Evolutionary conservation across 257 asterid genomes (phyloP).

Genomic region (Verbena officinalis): DNA sequence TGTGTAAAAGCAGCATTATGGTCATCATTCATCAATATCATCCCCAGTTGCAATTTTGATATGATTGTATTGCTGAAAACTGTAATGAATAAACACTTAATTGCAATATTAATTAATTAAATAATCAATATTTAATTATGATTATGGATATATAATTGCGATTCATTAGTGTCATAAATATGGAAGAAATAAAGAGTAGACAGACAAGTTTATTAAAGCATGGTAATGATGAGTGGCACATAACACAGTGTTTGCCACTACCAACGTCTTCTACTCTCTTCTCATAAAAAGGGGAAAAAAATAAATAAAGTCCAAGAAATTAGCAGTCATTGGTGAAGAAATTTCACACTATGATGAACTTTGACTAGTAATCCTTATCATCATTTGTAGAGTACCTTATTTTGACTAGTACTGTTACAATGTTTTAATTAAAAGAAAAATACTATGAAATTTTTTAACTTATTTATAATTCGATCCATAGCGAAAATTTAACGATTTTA

Average conservation of each 20-base stretch:
- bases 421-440: too few relatives aligned
- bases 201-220: constrained; percentile 11
- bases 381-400: constrained; percentile 13
- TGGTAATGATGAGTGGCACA: constrained; percentile 13
- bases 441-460: too few relatives aligned
- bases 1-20: too few relatives aligned
- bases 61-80: neutral
- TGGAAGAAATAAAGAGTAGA: neutral
- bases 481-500: too few relatives aligned
- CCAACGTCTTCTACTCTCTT: constrained; percentile 8
- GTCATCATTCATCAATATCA: neutral
- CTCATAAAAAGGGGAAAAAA: neutral
- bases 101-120: neutral
- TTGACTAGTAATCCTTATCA: constrained; percentile 30
- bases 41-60: neutral
- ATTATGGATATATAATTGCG: neutral
- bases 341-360: constrained; percentile 34
- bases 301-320: constrained; percentile 19
- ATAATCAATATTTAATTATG: neutral
- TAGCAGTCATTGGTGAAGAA: constrained; percentile 26
- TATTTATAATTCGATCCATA: too few relatives aligned
- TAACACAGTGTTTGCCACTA: constrained; percentile 19
- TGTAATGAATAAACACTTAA: neutral
- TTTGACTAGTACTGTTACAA: constrained; percentile 20
- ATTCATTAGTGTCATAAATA: neutral